Evolutionary conservation across 2,329 filamentous ascomycete genomes (phyloP), one percentile per base, ranked within the genome.

Genomic region (Venturia effusa): DNA sequence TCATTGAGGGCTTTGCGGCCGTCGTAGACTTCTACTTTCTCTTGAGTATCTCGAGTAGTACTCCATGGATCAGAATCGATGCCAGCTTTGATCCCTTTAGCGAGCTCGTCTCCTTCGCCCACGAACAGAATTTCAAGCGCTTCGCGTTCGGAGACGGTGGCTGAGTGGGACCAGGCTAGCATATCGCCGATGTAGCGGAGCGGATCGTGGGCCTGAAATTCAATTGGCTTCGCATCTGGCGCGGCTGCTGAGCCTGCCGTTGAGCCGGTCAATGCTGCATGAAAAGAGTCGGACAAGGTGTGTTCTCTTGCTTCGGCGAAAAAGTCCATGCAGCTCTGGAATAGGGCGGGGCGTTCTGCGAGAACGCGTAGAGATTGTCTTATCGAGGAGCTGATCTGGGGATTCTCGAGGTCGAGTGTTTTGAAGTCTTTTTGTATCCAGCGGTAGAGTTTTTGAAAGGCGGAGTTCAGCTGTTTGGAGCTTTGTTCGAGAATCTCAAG

Each of bases 391-490:
- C 89, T 92, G 73, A 97, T 92, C 70, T 96, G 92, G 0, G 92
- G 92, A 68, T 95, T 96, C 71, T 99, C 94, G 10, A 97, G 82
- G 72, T 97, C 95, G 61, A 97, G 77, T 0, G 87, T 88, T 74
- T 92, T 96, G 77, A 99, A 95, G 70, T 97, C 92, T 65, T 89
- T 87, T 73, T 97, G 92, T 24, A 96, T 87, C 93, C 93, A 99
- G 69, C 90, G 87, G 75, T 96, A 97, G 2, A 99, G 82, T 73
- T 97, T 99, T 72, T 99, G 93, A 69, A 94, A 99, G 5, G 90
- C 93, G 19, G 87, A 82, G 70, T 96, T 94, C 61, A 99, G 82
- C 66, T 90, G 86, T 65, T 90, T 91, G 0, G 92, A 92, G 64
- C 88, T 93, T 73, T 93, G 86, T 67, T 97, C 93, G 82, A 97